Evolutionary conservation across 352 stramenopile species (phyloP).

Genomic region (Globisporangium orthogonon): DNA sequence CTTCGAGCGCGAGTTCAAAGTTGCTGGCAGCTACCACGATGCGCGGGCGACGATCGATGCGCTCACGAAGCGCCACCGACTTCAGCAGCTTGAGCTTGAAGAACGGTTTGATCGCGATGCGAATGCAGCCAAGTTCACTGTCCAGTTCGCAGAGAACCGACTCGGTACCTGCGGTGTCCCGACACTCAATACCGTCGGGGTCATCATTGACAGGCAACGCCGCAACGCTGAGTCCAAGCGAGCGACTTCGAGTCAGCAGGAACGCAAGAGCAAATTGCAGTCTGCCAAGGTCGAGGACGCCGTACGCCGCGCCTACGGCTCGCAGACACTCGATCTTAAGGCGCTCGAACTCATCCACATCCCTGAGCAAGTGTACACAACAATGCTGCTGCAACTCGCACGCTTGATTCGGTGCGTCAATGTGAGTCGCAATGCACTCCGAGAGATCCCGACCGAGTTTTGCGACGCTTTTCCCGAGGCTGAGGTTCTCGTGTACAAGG

Average conservation of each 20-base stretch:
- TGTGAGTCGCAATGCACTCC: slow-evolving; percentile 60
- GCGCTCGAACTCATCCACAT: slow-evolving; percentile 56
- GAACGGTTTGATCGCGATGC: slow-evolving; percentile 38
- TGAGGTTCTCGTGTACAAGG: slow-evolving; percentile 49
- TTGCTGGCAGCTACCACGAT: slow-evolving; percentile 33
- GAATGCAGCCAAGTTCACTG: slow-evolving; percentile 31
- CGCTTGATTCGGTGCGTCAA: slow-evolving; percentile 55
- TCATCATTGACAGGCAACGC: slow-evolving; percentile 46
- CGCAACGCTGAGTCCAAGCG: not conserved
- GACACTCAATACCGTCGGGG: slow-evolving; percentile 58
- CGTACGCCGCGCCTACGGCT: slow-evolving; percentile 47
- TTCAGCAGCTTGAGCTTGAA: slow-evolving; percentile 43
- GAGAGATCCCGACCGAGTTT: slow-evolving; percentile 47
- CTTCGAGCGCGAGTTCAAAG: slow-evolving; percentile 41
- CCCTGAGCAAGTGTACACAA: slow-evolving; percentile 47
- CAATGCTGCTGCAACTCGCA: slow-evolving; percentile 57
- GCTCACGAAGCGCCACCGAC: slow-evolving; percentile 40
- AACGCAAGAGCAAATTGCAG: not conserved
- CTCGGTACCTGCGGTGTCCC: slow-evolving; percentile 54
- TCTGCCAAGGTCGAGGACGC: slow-evolving; percentile 24
- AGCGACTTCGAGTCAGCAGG: slow-evolving; percentile 6
- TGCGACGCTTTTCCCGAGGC: slow-evolving; percentile 42
- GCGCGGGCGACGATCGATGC: slow-evolving; percentile 40
- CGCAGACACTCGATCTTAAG: slow-evolving; percentile 55
- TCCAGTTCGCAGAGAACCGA: slow-evolving; percentile 49